Evolutionary conservation across 106 monocot genomes (phyloP).

Genomic region (Dendrobium huoshanense): DNA sequence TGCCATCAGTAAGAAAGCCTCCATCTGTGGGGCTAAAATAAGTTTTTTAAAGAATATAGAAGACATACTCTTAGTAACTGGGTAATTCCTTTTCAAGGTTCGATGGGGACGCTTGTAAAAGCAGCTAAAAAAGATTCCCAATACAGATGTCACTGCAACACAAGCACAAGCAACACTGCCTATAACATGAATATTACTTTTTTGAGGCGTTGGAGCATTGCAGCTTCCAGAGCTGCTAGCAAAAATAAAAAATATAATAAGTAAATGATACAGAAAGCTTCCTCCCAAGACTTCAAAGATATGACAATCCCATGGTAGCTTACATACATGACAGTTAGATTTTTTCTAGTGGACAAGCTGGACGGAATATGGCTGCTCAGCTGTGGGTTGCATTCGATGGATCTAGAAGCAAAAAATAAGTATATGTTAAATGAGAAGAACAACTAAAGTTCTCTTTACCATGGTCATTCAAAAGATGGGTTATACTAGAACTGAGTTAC

Average conservation of each 20-base stretch:
- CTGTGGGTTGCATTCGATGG: conserved; percentile 32
- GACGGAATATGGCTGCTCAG: conserved; percentile 25
- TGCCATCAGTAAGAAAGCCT: background rate
- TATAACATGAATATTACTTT: conserved; percentile 12
- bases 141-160: conserved; percentile 18
- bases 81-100: conserved; percentile 4
- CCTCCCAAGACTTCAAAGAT: background rate
- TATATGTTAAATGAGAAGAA: background rate
- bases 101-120: conserved; percentile 31
- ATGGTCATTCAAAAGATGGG: background rate
- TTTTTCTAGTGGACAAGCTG: conserved; percentile 8
- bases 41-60: background rate
- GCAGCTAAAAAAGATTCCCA: conserved; percentile 42
- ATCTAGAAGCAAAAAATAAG: conserved; percentile 16
- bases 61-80: conserved; percentile 30
- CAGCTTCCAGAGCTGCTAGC: conserved; percentile 27
- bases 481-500: background rate
- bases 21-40: background rate
- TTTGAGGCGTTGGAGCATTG: conserved; percentile 6
- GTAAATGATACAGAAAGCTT: background rate
- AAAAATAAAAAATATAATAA: background rate
- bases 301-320: background rate
- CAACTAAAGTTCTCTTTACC: background rate
- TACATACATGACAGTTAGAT: conserved; percentile 20
- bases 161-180: conserved; percentile 46